Evolutionary conservation across 768 basidiomycete species (phyloP).

Genomic region (Lactarius sp.): DNA sequence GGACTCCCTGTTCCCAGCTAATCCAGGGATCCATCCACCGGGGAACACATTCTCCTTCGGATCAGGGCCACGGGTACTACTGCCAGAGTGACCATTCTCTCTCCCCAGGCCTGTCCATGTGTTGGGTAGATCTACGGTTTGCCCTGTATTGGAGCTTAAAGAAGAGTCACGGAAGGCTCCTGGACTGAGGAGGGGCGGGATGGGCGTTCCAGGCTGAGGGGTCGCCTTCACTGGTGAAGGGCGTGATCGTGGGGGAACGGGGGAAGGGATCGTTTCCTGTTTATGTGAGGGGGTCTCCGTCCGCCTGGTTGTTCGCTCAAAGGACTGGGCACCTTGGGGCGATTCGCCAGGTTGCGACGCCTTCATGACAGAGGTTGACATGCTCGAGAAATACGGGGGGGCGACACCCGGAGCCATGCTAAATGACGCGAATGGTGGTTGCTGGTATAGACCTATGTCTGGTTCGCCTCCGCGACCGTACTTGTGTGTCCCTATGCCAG

Average conservation of each 20-base stretch:
- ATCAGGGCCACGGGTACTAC: constrained; percentile 1
- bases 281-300: background rate
- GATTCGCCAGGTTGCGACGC: constrained; percentile 1
- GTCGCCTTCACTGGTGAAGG: constrained; percentile 23
- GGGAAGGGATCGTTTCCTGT: background rate
- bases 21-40: constrained; percentile 28
- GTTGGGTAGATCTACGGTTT: constrained; percentile 50
- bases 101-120: constrained; percentile 53
- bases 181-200: constrained; percentile 48
- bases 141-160: constrained; percentile 45
- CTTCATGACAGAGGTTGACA: constrained; percentile 8
- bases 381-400: constrained; percentile 18
- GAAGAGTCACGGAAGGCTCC: constrained; percentile 64
- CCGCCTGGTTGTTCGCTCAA: background rate
- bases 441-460: constrained; percentile 27
- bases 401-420: background rate
- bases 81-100: constrained; percentile 22
- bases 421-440: constrained; percentile 15
- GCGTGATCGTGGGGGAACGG: constrained; percentile 4
- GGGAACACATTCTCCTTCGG: constrained; percentile 18
- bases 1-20: constrained; percentile 1
- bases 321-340: background rate
- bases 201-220: constrained; percentile 29
- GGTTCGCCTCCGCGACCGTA: constrained; percentile 24
- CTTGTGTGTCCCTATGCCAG: constrained; percentile 49